These are phyloP conservation scores for Chloris gayana DNA, from an alignment of 176 grass and related monocot species.

Conservation along the genomic window DNA sequence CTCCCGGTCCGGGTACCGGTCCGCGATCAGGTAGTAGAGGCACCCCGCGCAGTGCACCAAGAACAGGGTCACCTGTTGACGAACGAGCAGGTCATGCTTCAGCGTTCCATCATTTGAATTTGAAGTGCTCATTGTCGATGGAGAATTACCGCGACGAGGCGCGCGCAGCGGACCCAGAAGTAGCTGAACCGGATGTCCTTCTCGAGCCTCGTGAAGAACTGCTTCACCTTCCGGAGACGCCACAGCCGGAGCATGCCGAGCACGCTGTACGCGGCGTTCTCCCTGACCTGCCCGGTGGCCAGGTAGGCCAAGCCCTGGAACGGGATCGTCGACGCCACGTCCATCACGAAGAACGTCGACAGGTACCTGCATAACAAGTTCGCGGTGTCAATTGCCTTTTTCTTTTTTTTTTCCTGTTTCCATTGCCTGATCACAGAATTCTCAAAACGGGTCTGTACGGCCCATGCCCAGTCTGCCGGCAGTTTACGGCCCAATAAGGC, in stretches of 20 bases:
- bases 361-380: constrained; percentile 56
- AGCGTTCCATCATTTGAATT: not conserved
- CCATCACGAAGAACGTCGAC: constrained; percentile 92
- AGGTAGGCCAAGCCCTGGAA: constrained; percentile 79
- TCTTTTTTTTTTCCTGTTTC: too few species aligned
- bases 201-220: constrained; percentile 96
- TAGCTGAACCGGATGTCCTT: constrained; percentile 99
- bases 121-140: not conserved
- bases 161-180: constrained; percentile 81
- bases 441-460: not conserved
- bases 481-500: not conserved
- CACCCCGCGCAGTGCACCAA: constrained; percentile 90
- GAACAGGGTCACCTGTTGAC: constrained; percentile 81
- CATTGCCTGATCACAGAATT: not conserved
- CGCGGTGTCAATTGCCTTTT: not conserved
- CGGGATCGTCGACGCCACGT: constrained; percentile 90
- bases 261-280: constrained; percentile 56
- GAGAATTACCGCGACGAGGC: constrained; percentile 56
- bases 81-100: not conserved
- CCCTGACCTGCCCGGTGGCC: constrained; percentile 62
- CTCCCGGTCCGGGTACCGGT: constrained; percentile 70
- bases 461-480: not conserved
- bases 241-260: constrained; percentile 84
- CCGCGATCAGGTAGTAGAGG: constrained; percentile 86
- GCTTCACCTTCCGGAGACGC: constrained; percentile 89